A percentile compares a stretch with the other conserved stretches of the same genome.
Conservation (phyloP, 345 rosid species). For the Ailanthus altissimus region DNA sequence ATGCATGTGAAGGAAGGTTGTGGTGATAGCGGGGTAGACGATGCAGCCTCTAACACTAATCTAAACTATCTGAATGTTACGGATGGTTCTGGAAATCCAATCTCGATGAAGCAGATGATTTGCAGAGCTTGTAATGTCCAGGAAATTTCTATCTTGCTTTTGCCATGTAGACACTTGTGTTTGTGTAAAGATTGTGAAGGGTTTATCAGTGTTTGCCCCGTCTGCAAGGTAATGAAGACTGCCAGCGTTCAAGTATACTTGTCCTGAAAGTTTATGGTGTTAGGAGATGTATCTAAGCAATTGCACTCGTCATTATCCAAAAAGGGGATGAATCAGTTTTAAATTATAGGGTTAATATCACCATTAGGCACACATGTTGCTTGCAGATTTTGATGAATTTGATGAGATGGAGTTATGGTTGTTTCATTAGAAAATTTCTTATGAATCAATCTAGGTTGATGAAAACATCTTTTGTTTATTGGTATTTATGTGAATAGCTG, state of each 20-base stretch:
- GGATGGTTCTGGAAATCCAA: constrained; percentile 31
- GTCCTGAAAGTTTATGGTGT: constrained; percentile 28
- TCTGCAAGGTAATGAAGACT: constrained; percentile 57
- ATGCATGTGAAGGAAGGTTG: constrained; percentile 66
- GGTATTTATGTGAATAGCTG: too few relatives aligned
- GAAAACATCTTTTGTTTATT: background rate
- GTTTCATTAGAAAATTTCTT: background rate
- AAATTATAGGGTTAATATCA: constrained; percentile 11
- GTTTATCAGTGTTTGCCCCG: constrained; percentile 50
- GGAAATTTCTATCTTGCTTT: constrained; percentile 54
- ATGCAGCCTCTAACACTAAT: constrained; percentile 55
- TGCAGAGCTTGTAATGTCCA: constrained; percentile 55
- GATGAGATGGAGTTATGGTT: background rate
- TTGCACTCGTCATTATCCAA: constrained; percentile 26
- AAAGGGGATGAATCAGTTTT: constrained; percentile 1
- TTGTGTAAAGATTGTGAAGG: constrained; percentile 70
- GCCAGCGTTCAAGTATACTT: constrained; percentile 47
- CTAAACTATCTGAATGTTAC: constrained; percentile 24
- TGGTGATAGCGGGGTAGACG: constrained; percentile 73
- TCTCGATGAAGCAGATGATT: constrained; percentile 33
- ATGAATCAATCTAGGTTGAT: background rate
- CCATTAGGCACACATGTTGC: background rate
- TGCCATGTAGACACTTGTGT: constrained; percentile 74
- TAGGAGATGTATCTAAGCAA: constrained; percentile 18
- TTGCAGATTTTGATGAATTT: background rate